phyloP scores from a whole-genome alignment of 345 rosid species.

The Microcos paniculata region DNA sequence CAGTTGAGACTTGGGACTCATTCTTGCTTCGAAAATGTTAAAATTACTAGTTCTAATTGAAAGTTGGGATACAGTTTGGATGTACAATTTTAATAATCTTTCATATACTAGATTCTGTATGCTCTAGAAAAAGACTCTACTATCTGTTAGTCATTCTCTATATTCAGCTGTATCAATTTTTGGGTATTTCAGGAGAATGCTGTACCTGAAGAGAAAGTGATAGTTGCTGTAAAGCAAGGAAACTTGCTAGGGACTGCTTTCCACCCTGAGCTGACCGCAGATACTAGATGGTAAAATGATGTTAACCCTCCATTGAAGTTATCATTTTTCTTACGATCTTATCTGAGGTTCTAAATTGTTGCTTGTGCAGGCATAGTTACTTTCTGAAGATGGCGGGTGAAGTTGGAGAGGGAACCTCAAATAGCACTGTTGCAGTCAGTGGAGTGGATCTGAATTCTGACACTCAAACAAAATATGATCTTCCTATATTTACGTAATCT shows the following conservation, averaged over 20 bases:
- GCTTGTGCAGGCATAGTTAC: slow-evolving; percentile 72
- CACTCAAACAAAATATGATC: slow-evolving; percentile 55
- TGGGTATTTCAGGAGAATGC: slow-evolving; percentile 55
- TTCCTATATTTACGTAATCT: slow-evolving; percentile 57
- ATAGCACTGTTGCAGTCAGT: slow-evolving; percentile 41
- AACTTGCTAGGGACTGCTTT: slow-evolving; percentile 89
- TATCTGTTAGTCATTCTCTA: background rate
- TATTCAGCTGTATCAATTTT: slow-evolving; percentile 1
- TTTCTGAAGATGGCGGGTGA: slow-evolving; percentile 77
- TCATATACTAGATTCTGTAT: background rate
- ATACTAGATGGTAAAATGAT: slow-evolving; percentile 73
- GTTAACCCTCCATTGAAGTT: background rate
- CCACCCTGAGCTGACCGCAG: slow-evolving; percentile 94
- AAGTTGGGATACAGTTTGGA: no score
- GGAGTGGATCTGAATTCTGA: slow-evolving; percentile 38
- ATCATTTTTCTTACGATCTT: slow-evolving; percentile 4
- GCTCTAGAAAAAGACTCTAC: background rate
- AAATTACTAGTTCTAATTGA: no score
- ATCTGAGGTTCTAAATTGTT: slow-evolving; percentile 10
- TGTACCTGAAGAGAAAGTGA: slow-evolving; percentile 63
- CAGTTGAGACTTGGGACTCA: no score
- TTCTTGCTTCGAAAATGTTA: no score
- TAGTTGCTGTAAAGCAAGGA: slow-evolving; percentile 83
- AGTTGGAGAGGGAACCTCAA: slow-evolving; percentile 52
- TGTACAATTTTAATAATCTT: no score